Evolutionary conservation across 208 protist species (phyloP), one percentile per base, ranked within the genome.

Genomic region (Crithidia mellificae): DNA sequence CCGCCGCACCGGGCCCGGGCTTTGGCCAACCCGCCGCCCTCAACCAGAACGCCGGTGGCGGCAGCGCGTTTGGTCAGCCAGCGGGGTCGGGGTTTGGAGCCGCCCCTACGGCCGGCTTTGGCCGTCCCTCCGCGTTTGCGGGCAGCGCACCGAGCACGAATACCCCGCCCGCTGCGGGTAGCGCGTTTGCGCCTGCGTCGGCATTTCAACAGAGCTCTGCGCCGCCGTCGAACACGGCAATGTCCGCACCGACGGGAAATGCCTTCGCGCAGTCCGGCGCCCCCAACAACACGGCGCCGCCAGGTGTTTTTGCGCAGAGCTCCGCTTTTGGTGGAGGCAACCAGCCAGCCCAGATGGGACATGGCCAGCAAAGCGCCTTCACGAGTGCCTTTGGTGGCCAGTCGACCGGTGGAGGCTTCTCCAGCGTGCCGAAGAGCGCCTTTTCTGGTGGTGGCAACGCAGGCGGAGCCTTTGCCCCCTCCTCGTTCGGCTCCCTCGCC

Each of bases 401-500:
- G 12, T 24, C 70, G 1, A 61, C 34, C 22, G 39, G 63, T 9
- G 38, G 62, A 0, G 70, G 70, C 3, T 76, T 76, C 19, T 58
- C 70, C 3, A 54, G 54, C 19, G 70, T 76, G 20, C 70, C 70
- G 4, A 68, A 70, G 32, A 63, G 63, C 30, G 70, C 70, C 2
- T 76, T 76, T 24, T 76, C 63, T 2, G 69, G 69, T 11, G 69
- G 69, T 5, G 46, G 59, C 14, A 70, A 65, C 38, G 50, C 63
- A 20, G 66, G 61, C 24, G 66, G 63, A 15, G 63, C 63, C 9
- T 76, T 76, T 47, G 70, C 54, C 1, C 63, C 70, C 12, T 76
- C 70, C 4, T 70, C 70, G 0, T 76, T 76, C 56, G 66, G 25
- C 44, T 76, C 70, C 15, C 20, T 76, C 8, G 70, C 70, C 1